Conservation (phyloP, 176 grass and related monocot genomes). For the Avena sativa region DNA sequence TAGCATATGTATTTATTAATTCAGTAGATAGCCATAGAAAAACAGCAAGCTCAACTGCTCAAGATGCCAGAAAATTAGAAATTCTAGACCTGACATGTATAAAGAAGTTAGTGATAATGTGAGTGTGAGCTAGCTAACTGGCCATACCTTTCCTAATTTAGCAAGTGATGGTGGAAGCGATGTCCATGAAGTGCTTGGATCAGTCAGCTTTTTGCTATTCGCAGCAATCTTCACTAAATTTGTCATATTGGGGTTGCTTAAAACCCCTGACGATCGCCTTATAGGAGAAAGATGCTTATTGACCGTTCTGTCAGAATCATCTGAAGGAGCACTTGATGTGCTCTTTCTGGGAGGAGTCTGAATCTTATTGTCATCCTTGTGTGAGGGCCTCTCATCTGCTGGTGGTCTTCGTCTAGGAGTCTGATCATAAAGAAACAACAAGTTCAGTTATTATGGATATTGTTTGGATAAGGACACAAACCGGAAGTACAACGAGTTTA, state of each 20-base stretch:
- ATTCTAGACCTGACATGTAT: slow-evolving; percentile 1
- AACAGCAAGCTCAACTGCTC: neutral
- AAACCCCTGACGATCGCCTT: slow-evolving; percentile 54
- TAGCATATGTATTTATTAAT: neutral
- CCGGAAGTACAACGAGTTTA: slow-evolving; percentile 14
- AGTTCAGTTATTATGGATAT: slow-evolving; percentile 8
- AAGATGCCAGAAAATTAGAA: slow-evolving; percentile 28
- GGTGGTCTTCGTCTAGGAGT: slow-evolving; percentile 63
- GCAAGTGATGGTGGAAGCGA: slow-evolving; percentile 70
- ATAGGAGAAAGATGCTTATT: slow-evolving; percentile 55
- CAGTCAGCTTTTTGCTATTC: slow-evolving; percentile 69
- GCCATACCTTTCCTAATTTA: slow-evolving; percentile 88
- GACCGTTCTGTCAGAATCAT: slow-evolving; percentile 63
- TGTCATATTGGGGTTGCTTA: slow-evolving; percentile 63
- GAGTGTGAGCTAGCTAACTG: neutral
- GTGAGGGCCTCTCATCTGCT: slow-evolving; percentile 61
- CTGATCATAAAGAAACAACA: slow-evolving; percentile 50
- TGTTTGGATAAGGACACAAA: slow-evolving; percentile 9
- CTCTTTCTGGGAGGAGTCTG: slow-evolving; percentile 76
- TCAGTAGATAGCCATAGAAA: neutral
- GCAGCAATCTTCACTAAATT: slow-evolving; percentile 83
- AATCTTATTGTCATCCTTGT: slow-evolving; percentile 77
- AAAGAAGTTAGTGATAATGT: neutral
- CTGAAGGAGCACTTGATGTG: slow-evolving; percentile 58
- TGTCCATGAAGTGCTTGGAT: slow-evolving; percentile 69